Percentiles rank a stretch among this genome's conserved stretches.
Conservation (phyloP, 257 asterid genomes). For the Coffea canephora region DNA sequence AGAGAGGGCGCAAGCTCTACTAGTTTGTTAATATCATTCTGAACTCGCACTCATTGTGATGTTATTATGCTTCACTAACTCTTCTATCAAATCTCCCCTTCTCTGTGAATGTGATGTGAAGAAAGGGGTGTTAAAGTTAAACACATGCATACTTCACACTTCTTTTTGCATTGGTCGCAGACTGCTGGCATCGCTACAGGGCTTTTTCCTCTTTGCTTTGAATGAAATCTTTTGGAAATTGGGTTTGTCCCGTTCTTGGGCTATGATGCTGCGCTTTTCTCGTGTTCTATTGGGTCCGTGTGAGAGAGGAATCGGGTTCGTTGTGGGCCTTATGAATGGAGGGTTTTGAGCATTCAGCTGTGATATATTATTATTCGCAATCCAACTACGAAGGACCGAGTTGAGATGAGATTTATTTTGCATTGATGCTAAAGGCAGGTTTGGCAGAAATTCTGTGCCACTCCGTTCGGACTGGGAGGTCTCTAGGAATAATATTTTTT, state of each 20-base stretch:
- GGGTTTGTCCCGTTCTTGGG: not conserved
- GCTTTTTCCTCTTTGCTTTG: not conserved
- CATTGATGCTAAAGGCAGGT: no score
- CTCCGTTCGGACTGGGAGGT: no score
- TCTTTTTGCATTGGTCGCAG: not conserved
- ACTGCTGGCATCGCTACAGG: not conserved
- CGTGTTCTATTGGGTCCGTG: no score
- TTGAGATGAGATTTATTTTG: no score
- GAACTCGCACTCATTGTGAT: not conserved
- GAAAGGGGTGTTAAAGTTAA: not conserved
- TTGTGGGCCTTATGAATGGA: no score
- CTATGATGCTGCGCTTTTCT: not conserved
- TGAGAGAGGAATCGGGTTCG: no score
- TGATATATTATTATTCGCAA: no score
- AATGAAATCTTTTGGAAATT: not conserved
- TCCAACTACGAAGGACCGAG: no score
- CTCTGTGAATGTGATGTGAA: not conserved
- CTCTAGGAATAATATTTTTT: no score
- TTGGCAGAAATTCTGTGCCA: no score
- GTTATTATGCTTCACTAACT: not conserved
- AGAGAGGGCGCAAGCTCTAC: slow-evolving; percentile 15
- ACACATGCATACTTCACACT: not conserved
- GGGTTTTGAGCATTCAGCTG: no score
- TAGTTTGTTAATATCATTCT: not conserved
- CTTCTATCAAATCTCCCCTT: not conserved